Evolutionary conservation across 768 basidiomycete genomes (phyloP), one percentile per base, ranked within the genome.

Genomic region (Psilocybe sp.): DNA sequence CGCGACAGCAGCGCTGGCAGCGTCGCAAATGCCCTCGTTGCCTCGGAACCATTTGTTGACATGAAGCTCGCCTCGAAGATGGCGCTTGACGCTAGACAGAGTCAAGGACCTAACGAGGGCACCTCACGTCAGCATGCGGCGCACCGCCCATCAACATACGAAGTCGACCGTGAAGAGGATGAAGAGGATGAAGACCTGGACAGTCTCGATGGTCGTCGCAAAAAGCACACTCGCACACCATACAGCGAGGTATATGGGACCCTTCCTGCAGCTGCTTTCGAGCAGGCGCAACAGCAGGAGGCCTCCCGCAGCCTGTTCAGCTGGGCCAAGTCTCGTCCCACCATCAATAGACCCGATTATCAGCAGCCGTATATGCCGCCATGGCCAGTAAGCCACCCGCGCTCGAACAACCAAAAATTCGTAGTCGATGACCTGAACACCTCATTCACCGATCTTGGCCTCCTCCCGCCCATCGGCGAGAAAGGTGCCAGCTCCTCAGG

Each of bases 391-490:
- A 74, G 87, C 49, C 78, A 81, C 7, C 77, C 82, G 2, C 78
- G 87, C 39, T 75, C 76, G 40, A 78, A 80, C 62, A 80, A 83
- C 52, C 78, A 82, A 11, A 80, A 84, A 58, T 78, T 81, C 43
- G 81, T 85, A 20, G 81, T 89, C 46, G 78, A 80, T 48, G 85
- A 82, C 55, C 67, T 92, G 20, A 84, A 84, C 53, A 77, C 78
- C 52, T 89, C 87, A 3, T 92, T 92, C 71, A 82, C 83, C 64
- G 87, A 87, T 46, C 89, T 91, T 19, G 89, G 89, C 4, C 64
- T 92, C 13, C 64, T 92, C 14, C 88, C 89, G 14, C 77, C 84
- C 1, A 74, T 66, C 12, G 69, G 68, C 28, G 69, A 66, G 50
- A 57, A 64, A 28, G 7, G 23, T 28, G 7, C 23, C 23, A 28